Conservation (phyloP, 192 early-diverging fungal genomes). For the Geranomyces variabilis region DNA sequence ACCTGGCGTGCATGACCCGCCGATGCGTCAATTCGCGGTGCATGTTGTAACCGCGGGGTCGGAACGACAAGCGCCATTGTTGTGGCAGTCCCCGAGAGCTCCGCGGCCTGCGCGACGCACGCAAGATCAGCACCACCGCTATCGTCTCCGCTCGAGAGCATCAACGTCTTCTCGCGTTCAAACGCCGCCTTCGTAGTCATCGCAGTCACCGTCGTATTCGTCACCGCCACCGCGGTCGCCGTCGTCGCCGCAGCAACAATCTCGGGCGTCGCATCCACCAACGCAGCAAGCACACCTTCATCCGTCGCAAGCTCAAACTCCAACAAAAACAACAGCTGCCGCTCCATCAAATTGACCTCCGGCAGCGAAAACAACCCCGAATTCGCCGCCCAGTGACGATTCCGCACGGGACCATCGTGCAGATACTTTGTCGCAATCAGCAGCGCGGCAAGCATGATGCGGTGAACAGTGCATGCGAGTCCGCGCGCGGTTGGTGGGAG, state of each 20-base stretch:
- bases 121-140: too few relatives aligned
- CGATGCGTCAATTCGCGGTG: too few relatives aligned
- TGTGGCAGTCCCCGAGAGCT: not conserved
- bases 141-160: too few relatives aligned
- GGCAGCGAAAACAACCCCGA: slow-evolving; percentile 29
- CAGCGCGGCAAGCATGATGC: slow-evolving; percentile 43
- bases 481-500: slow-evolving; percentile 35
- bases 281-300: not conserved
- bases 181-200: too few relatives aligned
- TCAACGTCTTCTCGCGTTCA: too few relatives aligned
- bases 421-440: slow-evolving; percentile 40
- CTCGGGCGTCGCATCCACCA: not conserved
- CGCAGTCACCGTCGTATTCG: not conserved
- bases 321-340: slow-evolving; percentile 43
- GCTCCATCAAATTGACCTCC: slow-evolving; percentile 55
- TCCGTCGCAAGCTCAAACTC: slow-evolving; percentile 26
- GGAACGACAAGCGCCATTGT: too few relatives aligned
- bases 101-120: slow-evolving; percentile 2
- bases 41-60: too few relatives aligned
- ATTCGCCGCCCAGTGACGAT: slow-evolving; percentile 31
- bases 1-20: too few relatives aligned
- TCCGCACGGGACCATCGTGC: slow-evolving; percentile 41
- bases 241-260: not conserved
- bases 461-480: slow-evolving; percentile 40
- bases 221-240: not conserved